Conservation (phyloP, 208 protist species). For the Trypanosoma lewisi region DNA sequence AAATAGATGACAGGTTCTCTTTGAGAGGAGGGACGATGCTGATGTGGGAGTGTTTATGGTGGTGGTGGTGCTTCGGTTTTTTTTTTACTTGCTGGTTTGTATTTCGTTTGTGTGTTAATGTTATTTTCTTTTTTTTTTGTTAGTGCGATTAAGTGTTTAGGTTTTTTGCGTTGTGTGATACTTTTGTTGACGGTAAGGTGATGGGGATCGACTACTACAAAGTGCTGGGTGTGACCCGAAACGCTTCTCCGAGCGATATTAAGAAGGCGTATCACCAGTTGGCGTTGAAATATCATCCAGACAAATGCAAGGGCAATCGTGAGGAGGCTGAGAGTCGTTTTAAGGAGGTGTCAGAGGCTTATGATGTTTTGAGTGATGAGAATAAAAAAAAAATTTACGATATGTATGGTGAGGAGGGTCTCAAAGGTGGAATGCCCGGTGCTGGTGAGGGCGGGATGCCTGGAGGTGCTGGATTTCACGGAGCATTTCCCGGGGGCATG, state of each 20-base stretch:
- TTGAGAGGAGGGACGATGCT: too few species aligned
- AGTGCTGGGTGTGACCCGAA: constrained; percentile 54
- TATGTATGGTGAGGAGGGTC: constrained; percentile 78
- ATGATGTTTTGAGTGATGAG: constrained; percentile 91
- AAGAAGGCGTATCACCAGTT: constrained; percentile 91
- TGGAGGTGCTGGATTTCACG: constrained; percentile 9
- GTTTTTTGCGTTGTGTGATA: constrained; percentile 12
- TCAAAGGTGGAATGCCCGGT: constrained; percentile 48
- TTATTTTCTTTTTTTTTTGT: constrained; percentile 4
- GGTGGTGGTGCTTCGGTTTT: too few species aligned
- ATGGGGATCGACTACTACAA: constrained; percentile 72
- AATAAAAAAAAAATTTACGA: constrained; percentile 94
- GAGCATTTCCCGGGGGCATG: constrained; percentile 2
- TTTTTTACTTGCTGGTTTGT: too few species aligned
- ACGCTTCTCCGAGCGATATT: constrained; percentile 65
- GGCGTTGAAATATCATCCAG: constrained; percentile 89
- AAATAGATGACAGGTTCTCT: too few species aligned
- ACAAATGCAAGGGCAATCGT: constrained; percentile 65
- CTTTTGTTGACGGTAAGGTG: neutral
- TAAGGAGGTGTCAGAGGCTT: constrained; percentile 86
- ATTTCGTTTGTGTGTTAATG: too few species aligned
- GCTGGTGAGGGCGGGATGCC: constrained; percentile 26
- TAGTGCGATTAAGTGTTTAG: constrained; percentile 10
- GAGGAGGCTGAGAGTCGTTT: constrained; percentile 62
- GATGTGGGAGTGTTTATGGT: too few species aligned